These are phyloP conservation scores for Colletotrichum sansevieriae DNA, from an alignment of 2,329 filamentous ascomycete genomes.

Conservation along the genomic window DNA sequence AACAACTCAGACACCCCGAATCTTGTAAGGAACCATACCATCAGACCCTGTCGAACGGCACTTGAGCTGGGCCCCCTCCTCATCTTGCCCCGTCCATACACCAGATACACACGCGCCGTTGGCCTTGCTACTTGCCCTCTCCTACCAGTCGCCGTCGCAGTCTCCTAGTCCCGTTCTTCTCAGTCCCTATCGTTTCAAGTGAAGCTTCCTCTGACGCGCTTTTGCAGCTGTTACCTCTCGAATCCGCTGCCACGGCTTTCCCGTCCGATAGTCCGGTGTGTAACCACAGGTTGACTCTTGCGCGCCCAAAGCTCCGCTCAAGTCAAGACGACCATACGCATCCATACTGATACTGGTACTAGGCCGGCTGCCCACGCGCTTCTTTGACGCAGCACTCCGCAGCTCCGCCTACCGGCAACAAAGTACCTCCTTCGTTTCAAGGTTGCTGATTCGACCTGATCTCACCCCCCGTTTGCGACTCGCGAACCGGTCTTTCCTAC, in stretches of 20 bases:
- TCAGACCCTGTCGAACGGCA: slow-evolving; percentile 37
- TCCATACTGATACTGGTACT: slow-evolving; percentile 32
- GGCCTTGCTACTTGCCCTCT: slow-evolving; percentile 32
- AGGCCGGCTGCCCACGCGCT: slow-evolving; percentile 32
- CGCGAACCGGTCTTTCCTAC: slow-evolving; percentile 18
- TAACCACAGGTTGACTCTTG: slow-evolving; percentile 39
- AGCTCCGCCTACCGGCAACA: slow-evolving; percentile 31
- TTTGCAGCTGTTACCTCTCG: slow-evolving; percentile 49
- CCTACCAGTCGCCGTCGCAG: slow-evolving; percentile 30
- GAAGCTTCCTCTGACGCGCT: slow-evolving; percentile 53
- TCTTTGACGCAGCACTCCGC: slow-evolving; percentile 37
- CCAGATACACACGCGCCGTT: slow-evolving; percentile 26
- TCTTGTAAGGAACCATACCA: slow-evolving; percentile 34
- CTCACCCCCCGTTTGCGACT: slow-evolving; percentile 33
- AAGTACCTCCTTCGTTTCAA: slow-evolving; percentile 30
- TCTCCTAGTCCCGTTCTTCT: slow-evolving; percentile 26
- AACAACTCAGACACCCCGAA: slow-evolving; percentile 42
- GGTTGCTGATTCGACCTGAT: slow-evolving; percentile 37
- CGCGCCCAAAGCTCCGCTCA: slow-evolving; percentile 36
- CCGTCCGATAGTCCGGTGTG: slow-evolving; percentile 42
- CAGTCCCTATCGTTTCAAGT: slow-evolving; percentile 34
- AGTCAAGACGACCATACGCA: slow-evolving; percentile 28
- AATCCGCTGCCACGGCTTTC: slow-evolving; percentile 36
- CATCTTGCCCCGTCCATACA: slow-evolving; percentile 31
- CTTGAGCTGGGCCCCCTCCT: slow-evolving; percentile 29